phyloP scores from a whole-genome alignment of 495 filamentous ascomycete genomes.

The Daldinia grandis region DNA sequence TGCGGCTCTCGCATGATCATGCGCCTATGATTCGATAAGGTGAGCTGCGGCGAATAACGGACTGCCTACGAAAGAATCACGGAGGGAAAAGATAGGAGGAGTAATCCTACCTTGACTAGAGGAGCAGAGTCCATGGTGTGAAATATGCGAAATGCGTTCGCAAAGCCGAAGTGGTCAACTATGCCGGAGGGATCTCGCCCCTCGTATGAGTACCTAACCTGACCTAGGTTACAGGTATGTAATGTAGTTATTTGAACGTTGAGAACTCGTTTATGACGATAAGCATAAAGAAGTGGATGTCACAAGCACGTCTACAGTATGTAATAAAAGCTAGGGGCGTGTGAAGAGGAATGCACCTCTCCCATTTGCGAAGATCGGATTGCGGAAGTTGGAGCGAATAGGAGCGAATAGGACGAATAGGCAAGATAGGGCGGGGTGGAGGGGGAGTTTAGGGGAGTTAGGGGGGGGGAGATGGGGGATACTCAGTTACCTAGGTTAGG shows the following conservation, averaged over 20 bases:
- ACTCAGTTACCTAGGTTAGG: too few species aligned
- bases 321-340: conserved; percentile 31
- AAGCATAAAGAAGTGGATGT: conserved; percentile 4
- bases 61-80: background rate
- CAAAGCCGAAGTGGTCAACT: background rate
- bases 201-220: conserved; percentile 3
- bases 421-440: conserved; percentile 6
- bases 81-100: conserved; percentile 4
- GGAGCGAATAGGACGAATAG: background rate
- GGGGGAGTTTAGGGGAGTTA: conserved; percentile 14
- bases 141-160: background rate
- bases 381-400: conserved; percentile 2
- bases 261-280: conserved; percentile 17
- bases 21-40: conserved; percentile 65
- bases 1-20: conserved; percentile 88
- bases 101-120: conserved; percentile 51
- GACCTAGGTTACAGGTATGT: background rate
- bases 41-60: conserved; percentile 25
- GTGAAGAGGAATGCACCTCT: conserved; percentile 6
- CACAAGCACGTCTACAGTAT: background rate
- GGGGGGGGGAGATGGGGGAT: background rate
- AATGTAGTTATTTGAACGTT: background rate
- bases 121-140: conserved; percentile 55
- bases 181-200: conserved; percentile 2
- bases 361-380: conserved; percentile 9